These are phyloP conservation scores for Colletotrichum caudatum DNA, from an alignment of 2,329 filamentous ascomycete species.

Conservation along the genomic window DNA sequence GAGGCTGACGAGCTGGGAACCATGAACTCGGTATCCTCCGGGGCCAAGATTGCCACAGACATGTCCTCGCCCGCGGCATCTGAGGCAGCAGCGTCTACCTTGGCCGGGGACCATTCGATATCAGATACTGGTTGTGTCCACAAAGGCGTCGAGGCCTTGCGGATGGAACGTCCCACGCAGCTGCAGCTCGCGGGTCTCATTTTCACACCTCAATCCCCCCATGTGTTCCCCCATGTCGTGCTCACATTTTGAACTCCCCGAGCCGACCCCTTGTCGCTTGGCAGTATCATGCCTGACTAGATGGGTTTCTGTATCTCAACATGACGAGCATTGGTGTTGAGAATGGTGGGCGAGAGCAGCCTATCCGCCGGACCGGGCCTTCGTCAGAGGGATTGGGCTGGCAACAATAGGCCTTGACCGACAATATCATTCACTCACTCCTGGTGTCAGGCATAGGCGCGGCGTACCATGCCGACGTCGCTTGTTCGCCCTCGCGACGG, in stretches of 20 bases:
- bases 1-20: conserved; percentile 4
- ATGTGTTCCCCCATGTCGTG: background rate
- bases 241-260: background rate
- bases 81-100: background rate
- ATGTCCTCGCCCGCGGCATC: background rate
- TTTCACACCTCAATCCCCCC: background rate
- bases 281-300: conserved; percentile 12
- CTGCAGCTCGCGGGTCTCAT: conserved; percentile 25
- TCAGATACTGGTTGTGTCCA: background rate
- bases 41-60: conserved; percentile 19
- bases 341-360: background rate
- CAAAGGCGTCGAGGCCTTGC: background rate
- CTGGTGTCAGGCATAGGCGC: background rate
- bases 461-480: background rate
- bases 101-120: background rate
- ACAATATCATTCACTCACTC: conserved; percentile 6
- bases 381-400: conserved; percentile 1
- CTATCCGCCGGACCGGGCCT: conserved; percentile 4
- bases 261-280: conserved; percentile 9
- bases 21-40: background rate
- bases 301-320: conserved; percentile 3
- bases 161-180: background rate
- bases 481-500: conserved; percentile 5
- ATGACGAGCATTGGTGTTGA: conserved; percentile 1
- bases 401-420: conserved; percentile 11